These are phyloP conservation scores for Lodderomyces beijingensis DNA, from an alignment of 1,139 yeast species.

Conservation along the genomic window DNA sequence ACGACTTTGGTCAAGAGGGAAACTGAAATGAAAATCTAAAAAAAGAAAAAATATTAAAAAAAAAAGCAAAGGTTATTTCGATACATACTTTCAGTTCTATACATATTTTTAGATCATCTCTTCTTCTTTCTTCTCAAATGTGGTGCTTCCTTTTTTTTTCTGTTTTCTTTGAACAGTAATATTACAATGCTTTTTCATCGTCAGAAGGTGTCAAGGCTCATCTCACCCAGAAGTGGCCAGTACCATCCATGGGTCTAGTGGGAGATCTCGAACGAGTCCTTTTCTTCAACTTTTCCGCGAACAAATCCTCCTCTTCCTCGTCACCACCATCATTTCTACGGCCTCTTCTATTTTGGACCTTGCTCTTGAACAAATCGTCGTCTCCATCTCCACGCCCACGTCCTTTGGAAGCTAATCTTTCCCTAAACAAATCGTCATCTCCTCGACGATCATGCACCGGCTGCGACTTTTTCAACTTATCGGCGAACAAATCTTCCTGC, in stretches of 20 bases:
- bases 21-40: constrained; percentile 44
- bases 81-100: too few species aligned
- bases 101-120: too few species aligned
- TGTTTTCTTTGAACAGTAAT: too few species aligned
- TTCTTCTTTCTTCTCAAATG: neutral
- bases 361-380: too few species aligned
- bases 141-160: neutral
- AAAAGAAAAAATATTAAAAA: neutral
- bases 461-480: constrained; percentile 9
- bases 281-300: constrained; percentile 12
- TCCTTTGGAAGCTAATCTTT: constrained; percentile 25
- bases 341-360: too few species aligned
- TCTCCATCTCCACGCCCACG: constrained; percentile 17
- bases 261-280: constrained; percentile 18
- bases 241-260: too few species aligned
- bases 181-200: too few species aligned
- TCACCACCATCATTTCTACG: constrained; percentile 11
- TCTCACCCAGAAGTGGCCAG: too few species aligned
- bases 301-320: constrained; percentile 13
- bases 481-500: constrained; percentile 16
- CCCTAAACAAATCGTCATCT: constrained; percentile 6
- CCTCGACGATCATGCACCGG: too few species aligned
- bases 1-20: constrained; percentile 97
- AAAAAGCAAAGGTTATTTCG: neutral
- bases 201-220: too few species aligned